Base-by-base conservation (phyloP, 169 alveolate genomes). In the Eimeria acervulina region DNA sequence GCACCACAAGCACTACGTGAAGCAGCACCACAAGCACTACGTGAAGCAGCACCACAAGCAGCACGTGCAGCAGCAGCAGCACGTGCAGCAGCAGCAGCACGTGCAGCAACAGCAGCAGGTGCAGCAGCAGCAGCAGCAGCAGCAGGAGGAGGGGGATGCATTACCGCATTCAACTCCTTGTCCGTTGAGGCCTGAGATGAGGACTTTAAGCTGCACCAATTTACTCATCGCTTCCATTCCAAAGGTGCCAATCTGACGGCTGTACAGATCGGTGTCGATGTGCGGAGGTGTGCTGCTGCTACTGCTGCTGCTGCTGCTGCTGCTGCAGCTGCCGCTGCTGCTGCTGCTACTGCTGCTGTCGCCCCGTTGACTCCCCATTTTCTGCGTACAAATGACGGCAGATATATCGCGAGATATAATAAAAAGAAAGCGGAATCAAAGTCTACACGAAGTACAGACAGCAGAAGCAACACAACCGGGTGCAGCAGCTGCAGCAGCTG, bases 201-300 rank as follows among this genome's bases (percentile, higher is more conserved):
- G 98, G 38, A 99, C 99, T 72, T 98, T 97, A 93, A 99, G 92
- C 88, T 98, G 97, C 26, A 98, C 98, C 72, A 99, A 97, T 96
- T 99, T 99, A 31, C 99, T 99, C 99, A 99, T 99, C 83, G 99
- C 98, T 94, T 99, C 99, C 97, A 99, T 97, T n/a, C 99, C 99
- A 95, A 98, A 99, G 33, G 99, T 98, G n/a, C 99, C 99, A 31
- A 99, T 98, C 96, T 99, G 99, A 89, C 99, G 98, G 47, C 99
- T 98, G 96, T 99, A 99, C 72, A 99, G 98, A 96, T 99, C 99
- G 51, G 99, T 98, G 96, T 99, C 99, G 40, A 95, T 95, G 61
- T 59, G 36, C 33, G 80, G 70, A 28, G 5, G 6, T 19, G 47
- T 42, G 17, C 85, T 44, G 4, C 5, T 44, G 4, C 40, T 47